phyloP scores from a whole-genome alignment of 2,329 filamentous ascomycete species.

The Venturia effusa region DNA sequence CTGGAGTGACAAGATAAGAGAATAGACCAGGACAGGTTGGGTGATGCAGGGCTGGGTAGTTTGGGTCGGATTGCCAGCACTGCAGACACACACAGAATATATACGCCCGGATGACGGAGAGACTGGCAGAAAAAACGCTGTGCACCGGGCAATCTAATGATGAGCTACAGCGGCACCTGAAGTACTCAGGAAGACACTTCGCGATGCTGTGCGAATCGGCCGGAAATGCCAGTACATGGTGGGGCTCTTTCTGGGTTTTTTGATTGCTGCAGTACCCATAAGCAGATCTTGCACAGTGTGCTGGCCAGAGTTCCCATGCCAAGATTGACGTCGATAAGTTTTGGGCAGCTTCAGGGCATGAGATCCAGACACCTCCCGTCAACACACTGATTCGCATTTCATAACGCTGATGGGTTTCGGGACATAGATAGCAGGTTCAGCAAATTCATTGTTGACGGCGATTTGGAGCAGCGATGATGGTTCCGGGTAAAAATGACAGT shows the following conservation, averaged over 20 bases:
- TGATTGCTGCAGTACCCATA: background rate
- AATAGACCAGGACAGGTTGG: background rate
- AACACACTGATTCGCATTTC: too few relatives aligned
- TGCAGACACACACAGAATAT: background rate
- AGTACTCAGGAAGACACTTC: too few relatives aligned
- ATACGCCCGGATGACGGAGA: background rate
- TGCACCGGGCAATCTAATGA: background rate
- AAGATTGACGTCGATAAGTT: background rate
- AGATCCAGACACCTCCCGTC: too few relatives aligned
- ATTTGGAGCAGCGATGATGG: background rate
- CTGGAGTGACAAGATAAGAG: background rate
- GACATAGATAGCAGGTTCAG: background rate
- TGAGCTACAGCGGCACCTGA: background rate
- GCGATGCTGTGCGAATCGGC: background rate
- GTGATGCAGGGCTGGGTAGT: background rate
- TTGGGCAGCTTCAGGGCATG: too few relatives aligned
- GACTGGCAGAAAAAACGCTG: background rate
- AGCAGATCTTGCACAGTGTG: background rate
- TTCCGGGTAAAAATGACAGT: background rate
- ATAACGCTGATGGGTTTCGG: too few relatives aligned
- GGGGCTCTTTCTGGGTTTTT: background rate
- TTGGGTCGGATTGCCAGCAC: background rate
- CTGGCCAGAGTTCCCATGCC: background rate
- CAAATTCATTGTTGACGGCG: background rate
- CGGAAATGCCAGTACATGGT: background rate